Percentiles rank a stretch among this genome's conserved stretches.
phyloP scores from a whole-genome alignment of 2,329 filamentous ascomycete genomes.

The Penicillium rolfsii region DNA sequence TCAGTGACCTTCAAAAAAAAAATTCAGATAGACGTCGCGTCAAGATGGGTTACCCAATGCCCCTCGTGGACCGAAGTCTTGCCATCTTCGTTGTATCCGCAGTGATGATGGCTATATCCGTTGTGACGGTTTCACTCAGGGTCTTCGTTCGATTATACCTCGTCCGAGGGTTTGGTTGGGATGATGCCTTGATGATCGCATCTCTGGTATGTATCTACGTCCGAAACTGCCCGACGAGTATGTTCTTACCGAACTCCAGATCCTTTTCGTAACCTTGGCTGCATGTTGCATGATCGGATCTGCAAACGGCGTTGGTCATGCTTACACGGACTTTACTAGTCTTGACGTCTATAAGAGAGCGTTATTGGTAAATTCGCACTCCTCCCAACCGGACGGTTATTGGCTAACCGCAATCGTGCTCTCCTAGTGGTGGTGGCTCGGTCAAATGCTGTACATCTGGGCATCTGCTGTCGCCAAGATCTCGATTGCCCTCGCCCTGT shows the following conservation, averaged over 20 bases:
- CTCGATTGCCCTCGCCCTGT: slow-evolving; percentile 2
- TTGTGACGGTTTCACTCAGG: not conserved
- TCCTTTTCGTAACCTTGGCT: not conserved
- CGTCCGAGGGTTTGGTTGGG: not conserved
- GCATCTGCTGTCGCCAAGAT: slow-evolving; percentile 4
- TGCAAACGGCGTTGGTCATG: not conserved
- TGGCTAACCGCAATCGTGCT: not conserved
- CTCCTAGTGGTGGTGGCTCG: slow-evolving; percentile 5
- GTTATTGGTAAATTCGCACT: not conserved
- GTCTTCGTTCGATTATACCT: not conserved
- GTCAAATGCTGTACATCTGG: not conserved
- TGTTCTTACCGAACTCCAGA: not conserved
- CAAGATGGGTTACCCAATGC: not conserved
- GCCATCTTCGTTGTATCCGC: not conserved
- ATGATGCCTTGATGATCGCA: not conserved
- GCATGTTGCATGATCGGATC: not conserved
- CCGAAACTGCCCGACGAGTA: not conserved
- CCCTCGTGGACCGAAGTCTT: slow-evolving; percentile 2
- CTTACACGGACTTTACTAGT: not conserved
- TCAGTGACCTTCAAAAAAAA: not conserved
- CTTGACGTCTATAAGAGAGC: not conserved
- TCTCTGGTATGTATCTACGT: not conserved
- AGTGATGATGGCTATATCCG: not conserved
- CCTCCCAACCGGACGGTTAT: accelerated
- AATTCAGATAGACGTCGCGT: not conserved